A percentile compares a stretch with the other conserved stretches of the same genome.
phyloP scores from a whole-genome alignment of 1,139 yeast species.

The Saccharomycopsis hybrid region DNA sequence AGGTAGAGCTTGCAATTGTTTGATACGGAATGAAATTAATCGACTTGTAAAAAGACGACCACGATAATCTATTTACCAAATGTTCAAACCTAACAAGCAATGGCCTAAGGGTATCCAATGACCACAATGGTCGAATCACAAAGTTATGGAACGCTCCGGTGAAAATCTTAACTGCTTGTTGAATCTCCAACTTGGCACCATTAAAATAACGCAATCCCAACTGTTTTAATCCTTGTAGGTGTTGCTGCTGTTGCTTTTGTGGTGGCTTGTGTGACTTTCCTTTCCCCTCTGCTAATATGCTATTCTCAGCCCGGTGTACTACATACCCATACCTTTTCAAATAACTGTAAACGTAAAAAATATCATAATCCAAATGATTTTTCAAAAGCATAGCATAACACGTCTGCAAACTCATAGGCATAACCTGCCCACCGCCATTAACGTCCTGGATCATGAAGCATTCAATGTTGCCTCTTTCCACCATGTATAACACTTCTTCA shows the following conservation, averaged over 20 bases:
- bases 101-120: neutral
- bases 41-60: neutral
- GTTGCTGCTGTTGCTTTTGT: neutral
- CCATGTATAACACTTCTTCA: conserved; percentile 59
- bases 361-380: conserved; percentile 37
- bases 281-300: neutral
- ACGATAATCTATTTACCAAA: neutral
- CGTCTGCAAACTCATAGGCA: conserved; percentile 49
- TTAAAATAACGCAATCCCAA: neutral
- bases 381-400: conserved; percentile 45
- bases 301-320: conserved; percentile 22
- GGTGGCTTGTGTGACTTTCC: no score
- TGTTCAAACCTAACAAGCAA: neutral
- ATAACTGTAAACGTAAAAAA: conserved; percentile 54
- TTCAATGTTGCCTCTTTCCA: conserved; percentile 66
- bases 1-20: neutral
- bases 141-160: neutral
- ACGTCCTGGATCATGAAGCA: conserved; percentile 29
- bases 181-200: neutral
- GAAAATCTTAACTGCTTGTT: neutral
- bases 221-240: neutral
- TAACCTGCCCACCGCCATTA: conserved; percentile 23
- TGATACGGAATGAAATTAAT: conserved; percentile 4
- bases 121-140: no score
- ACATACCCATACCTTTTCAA: conserved; percentile 65